phyloP scores from a whole-genome alignment of 495 filamentous ascomycete genomes.

The Aspergillus kassunensis region DNA sequence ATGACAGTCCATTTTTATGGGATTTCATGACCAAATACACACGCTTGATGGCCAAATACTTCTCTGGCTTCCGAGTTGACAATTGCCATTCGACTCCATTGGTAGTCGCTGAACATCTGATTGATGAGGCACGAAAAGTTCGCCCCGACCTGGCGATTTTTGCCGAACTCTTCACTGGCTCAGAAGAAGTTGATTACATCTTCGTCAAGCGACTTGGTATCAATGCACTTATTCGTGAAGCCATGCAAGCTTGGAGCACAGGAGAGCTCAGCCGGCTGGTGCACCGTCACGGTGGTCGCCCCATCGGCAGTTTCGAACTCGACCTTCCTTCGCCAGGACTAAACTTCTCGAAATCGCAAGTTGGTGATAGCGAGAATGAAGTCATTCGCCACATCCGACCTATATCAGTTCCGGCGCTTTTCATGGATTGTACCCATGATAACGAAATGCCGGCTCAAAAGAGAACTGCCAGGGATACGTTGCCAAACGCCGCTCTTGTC shows the following conservation, averaged over 20 bases:
- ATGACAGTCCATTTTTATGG: slow-evolving; percentile 94
- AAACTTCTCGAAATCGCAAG: slow-evolving; percentile 23
- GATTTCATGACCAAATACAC: slow-evolving; percentile 93
- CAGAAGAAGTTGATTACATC: slow-evolving; percentile 90
- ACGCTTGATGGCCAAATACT: slow-evolving; percentile 89
- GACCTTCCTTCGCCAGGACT: slow-evolving; percentile 52
- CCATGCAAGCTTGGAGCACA: slow-evolving; percentile 98
- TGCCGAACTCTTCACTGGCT: slow-evolving; percentile 94
- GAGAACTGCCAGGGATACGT: slow-evolving; percentile 86
- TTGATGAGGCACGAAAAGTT: slow-evolving; percentile 86
- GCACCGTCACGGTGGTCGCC: slow-evolving; percentile 88
- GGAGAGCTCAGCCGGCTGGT: slow-evolving; percentile 86
- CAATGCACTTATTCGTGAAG: slow-evolving; percentile 87
- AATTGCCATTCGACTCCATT: slow-evolving; percentile 98
- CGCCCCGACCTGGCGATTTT: slow-evolving; percentile 87
- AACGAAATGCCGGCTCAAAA: slow-evolving; percentile 97
- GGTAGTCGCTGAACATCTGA: slow-evolving; percentile 85
- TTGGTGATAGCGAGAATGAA: slow-evolving; percentile 46
- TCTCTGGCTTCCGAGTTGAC: slow-evolving; percentile 93
- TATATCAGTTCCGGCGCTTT: slow-evolving; percentile 84
- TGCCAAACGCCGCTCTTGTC: slow-evolving; percentile 93
- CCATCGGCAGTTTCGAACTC: slow-evolving; percentile 93
- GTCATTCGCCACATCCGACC: slow-evolving; percentile 70
- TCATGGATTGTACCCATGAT: slow-evolving; percentile 99
- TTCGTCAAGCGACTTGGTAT: slow-evolving; percentile 91